Percentiles rank a stretch among this genome's conserved stretches.
These are phyloP conservation scores for Boletellus deceptivus DNA, from an alignment of 1,284 basidiomycete genomes.

Conservation along the genomic window DNA sequence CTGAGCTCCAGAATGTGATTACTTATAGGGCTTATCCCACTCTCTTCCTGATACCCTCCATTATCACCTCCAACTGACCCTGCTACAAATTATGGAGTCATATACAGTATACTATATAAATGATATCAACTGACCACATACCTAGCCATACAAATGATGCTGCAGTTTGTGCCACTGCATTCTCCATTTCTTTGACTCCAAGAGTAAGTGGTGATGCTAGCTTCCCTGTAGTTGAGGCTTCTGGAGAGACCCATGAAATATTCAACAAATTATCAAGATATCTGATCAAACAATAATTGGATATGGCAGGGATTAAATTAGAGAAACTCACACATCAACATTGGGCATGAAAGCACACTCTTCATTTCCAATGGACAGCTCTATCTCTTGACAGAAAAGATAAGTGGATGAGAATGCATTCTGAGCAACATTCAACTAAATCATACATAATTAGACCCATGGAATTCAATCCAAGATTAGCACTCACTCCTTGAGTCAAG, in stretches of 20 bases:
- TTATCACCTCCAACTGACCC: neutral
- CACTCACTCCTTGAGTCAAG: neutral
- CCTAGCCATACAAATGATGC: slow-evolving; percentile 17
- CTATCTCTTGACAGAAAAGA: neutral
- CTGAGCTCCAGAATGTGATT: slow-evolving; percentile 1
- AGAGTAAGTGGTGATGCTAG: neutral
- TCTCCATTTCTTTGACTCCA: slow-evolving; percentile 1
- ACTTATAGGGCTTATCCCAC: neutral
- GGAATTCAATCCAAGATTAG: too few species aligned
- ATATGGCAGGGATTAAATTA: too few species aligned
- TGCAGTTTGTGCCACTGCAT: slow-evolving; percentile 6
- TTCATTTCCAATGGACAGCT: neutral
- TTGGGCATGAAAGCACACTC: neutral
- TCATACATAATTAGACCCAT: neutral
- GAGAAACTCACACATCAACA: neutral
- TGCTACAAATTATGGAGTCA: neutral
- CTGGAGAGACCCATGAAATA: neutral
- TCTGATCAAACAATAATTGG: too few species aligned
- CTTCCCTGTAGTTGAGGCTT: neutral
- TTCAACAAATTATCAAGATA: neutral
- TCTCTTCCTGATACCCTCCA: slow-evolving; percentile 7
- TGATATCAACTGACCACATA: neutral
- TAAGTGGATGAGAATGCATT: neutral
- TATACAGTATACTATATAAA: neutral
- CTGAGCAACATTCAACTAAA: neutral